Evolutionary conservation across 148 eudicot species (phyloP).

Genomic region (Vaccinium myrtillus): DNA sequence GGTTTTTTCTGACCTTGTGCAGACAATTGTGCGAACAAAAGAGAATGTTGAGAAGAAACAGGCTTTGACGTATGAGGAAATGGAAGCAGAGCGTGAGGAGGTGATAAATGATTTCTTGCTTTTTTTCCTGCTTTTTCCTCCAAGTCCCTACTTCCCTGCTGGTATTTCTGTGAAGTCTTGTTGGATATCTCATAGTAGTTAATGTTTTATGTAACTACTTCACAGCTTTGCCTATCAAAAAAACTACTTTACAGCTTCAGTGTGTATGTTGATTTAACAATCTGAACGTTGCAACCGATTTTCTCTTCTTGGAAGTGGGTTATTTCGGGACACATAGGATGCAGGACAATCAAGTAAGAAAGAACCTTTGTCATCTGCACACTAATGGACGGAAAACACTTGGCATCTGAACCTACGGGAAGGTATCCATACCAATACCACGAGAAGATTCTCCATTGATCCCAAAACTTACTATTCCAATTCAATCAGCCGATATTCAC

Average conservation of each 20-base stretch:
- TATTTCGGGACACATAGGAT: neutral
- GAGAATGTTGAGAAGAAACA: constrained; percentile 94
- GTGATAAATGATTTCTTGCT: constrained; percentile 25
- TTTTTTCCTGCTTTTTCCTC: neutral
- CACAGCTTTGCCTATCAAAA: no score
- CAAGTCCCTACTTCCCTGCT: neutral
- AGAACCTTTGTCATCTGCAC: neutral
- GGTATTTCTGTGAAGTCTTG: neutral
- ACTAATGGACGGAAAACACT: neutral
- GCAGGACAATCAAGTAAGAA: neutral
- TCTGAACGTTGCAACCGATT: neutral
- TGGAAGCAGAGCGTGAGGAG: constrained; percentile 74
- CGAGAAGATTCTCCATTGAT: neutral
- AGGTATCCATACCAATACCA: neutral
- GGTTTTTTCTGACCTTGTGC: constrained; percentile 25
- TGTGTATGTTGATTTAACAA: neutral
- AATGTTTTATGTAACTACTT: neutral
- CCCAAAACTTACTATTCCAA: neutral
- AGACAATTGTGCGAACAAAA: constrained; percentile 81
- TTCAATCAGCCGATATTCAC: neutral
- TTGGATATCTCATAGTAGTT: neutral
- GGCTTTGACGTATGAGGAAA: constrained; percentile 77
- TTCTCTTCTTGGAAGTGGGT: neutral
- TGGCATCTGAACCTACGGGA: neutral
- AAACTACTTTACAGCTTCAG: neutral